phyloP scores from a whole-genome alignment of 257 asterid genomes.

The Salvia splendens region DNA sequence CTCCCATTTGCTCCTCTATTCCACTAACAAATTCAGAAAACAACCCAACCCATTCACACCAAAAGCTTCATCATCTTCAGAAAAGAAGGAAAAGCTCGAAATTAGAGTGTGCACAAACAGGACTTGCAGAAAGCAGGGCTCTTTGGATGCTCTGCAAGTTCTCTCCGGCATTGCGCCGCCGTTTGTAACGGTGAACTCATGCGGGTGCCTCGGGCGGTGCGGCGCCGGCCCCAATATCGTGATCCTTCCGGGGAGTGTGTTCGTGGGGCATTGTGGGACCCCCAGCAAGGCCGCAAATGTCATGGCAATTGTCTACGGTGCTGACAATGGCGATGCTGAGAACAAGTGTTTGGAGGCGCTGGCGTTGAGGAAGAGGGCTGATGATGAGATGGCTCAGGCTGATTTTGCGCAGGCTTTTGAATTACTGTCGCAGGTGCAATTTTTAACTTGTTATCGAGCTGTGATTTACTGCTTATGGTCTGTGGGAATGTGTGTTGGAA shows the following conservation, averaged over 20 bases:
- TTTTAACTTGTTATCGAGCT: background rate
- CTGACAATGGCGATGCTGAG: slow-evolving; percentile 27
- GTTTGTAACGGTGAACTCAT: slow-evolving; percentile 57
- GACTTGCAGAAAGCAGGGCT: slow-evolving; percentile 85
- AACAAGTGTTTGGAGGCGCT: slow-evolving; percentile 69
- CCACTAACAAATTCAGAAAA: slow-evolving; percentile 20
- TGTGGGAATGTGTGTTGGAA: background rate
- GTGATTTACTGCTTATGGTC: background rate
- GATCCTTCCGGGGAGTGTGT: slow-evolving; percentile 59
- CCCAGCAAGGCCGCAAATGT: slow-evolving; percentile 60
- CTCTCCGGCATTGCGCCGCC: slow-evolving; percentile 85
- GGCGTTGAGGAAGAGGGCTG: slow-evolving; percentile 83
- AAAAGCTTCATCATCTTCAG: slow-evolving; percentile 33
- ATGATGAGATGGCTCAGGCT: slow-evolving; percentile 55
- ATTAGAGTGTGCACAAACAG: slow-evolving; percentile 73
- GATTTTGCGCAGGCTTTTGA: slow-evolving; percentile 50
- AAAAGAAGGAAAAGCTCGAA: slow-evolving; percentile 43
- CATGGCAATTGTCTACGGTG: slow-evolving; percentile 57
- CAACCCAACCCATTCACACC: slow-evolving; percentile 19
- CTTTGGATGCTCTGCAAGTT: slow-evolving; percentile 60
- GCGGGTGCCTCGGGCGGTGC: slow-evolving; percentile 88
- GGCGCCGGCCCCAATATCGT: slow-evolving; percentile 84
- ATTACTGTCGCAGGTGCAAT: slow-evolving; percentile 69
- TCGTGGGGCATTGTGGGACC: slow-evolving; percentile 74
- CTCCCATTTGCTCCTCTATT: slow-evolving; percentile 34